Conservation (phyloP, 1,139 yeast species). For the Candida smagusa region DNA sequence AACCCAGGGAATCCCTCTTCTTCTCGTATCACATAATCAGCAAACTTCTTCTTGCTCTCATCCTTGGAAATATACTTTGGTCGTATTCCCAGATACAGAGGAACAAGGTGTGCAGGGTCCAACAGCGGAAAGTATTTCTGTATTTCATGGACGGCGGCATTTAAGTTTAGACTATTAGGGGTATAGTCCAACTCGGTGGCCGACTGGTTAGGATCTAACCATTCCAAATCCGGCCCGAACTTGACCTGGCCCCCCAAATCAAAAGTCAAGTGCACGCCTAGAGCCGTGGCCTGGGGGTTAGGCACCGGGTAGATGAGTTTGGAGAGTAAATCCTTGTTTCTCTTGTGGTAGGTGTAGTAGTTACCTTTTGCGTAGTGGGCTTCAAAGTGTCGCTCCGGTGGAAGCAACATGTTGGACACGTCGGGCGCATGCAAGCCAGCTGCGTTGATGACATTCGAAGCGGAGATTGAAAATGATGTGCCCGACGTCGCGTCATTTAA, state of each 20-base stretch:
- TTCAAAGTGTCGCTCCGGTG: constrained; percentile 53
- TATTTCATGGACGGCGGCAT: constrained; percentile 58
- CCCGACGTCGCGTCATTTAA: constrained; percentile 32
- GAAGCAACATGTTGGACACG: constrained; percentile 66
- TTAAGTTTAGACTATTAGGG: constrained; percentile 47
- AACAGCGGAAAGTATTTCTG: constrained; percentile 60
- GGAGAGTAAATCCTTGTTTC: constrained; percentile 33
- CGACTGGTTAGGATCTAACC: constrained; percentile 50
- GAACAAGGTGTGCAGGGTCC: constrained; percentile 47
- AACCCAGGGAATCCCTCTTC: constrained; percentile 72
- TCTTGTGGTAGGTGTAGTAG: constrained; percentile 54
- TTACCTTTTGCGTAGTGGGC: constrained; percentile 82
- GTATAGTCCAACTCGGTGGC: constrained; percentile 39
- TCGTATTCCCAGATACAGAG: constrained; percentile 78
- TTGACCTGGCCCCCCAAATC: constrained; percentile 77
- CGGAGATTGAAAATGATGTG: constrained; percentile 43
- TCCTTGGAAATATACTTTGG: constrained; percentile 62
- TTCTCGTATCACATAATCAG: constrained; percentile 69
- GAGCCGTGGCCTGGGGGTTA: constrained; percentile 62
- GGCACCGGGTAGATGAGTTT: constrained; percentile 78
- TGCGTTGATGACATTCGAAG: constrained; percentile 64
- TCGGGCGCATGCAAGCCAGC: constrained; percentile 77
- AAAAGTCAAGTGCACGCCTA: constrained; percentile 84
- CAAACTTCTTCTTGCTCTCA: constrained; percentile 43
- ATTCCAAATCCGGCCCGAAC: constrained; percentile 89